phyloP scores from a whole-genome alignment of 192 early-diverging fungal genomes.

The Mortierella claussenii region DNA sequence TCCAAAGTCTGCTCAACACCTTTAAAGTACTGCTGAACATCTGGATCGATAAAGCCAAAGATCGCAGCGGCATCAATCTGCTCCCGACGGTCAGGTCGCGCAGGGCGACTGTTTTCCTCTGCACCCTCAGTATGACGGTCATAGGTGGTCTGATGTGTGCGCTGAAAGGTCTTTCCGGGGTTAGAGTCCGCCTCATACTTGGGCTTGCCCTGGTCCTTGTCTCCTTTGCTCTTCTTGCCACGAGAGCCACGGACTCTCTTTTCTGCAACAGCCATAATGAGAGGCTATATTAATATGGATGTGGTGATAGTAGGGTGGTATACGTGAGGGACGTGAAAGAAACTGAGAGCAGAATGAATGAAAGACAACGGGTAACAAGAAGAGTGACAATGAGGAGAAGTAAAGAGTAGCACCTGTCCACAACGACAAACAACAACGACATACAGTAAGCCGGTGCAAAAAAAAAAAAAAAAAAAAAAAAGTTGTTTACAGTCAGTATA shows the following conservation, averaged over 20 bases:
- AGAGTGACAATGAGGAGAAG: too few species aligned
- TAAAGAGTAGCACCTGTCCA: too few species aligned
- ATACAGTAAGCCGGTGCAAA: not conserved
- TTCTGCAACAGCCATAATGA: slow-evolving; percentile 39
- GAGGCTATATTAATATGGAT: not conserved
- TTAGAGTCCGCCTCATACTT: slow-evolving; percentile 18
- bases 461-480: slow-evolving; percentile 11
- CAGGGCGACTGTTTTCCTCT: slow-evolving; percentile 20
- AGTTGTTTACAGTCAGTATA: not conserved
- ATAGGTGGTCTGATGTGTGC: slow-evolving; percentile 44
- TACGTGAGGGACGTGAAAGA: not conserved
- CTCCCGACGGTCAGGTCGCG: slow-evolving; percentile 31
- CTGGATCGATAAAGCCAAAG: slow-evolving; percentile 63
- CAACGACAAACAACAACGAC: too few species aligned
- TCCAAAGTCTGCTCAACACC: slow-evolving; percentile 70
- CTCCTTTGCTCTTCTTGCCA: slow-evolving; percentile 48
- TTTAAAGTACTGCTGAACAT: slow-evolving; percentile 68
- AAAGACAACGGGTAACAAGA: not conserved
- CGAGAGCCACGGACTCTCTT: slow-evolving; percentile 52
- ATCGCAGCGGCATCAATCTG: slow-evolving; percentile 49
- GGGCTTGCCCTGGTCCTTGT: slow-evolving; percentile 11
- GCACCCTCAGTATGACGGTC: slow-evolving; percentile 33
- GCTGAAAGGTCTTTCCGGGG: slow-evolving; percentile 38
- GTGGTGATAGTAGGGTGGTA: not conserved
- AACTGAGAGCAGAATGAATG: slow-evolving; percentile 5